A percentile compares a stretch with the other conserved stretches of the same genome.
Evolutionary conservation across 352 stramenopile genomes (phyloP).

Genomic region (Pythium scleroteichum): DNA sequence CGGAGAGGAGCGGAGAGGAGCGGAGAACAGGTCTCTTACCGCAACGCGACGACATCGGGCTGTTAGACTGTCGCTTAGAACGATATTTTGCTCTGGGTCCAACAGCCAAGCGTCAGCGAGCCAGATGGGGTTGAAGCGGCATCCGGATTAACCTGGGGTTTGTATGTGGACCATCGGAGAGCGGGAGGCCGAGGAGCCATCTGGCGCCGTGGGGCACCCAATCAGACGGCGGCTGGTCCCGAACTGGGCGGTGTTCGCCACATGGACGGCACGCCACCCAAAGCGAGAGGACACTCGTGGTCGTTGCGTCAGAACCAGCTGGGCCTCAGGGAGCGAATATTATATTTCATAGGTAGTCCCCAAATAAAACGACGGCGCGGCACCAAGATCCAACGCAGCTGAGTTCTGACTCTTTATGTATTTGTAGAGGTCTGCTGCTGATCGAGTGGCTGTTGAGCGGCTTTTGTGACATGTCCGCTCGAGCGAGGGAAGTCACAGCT

Average conservation of each 20-base stretch:
- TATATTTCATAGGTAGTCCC: too few species aligned
- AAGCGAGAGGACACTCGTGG: too few species aligned
- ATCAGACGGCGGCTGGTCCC: too few species aligned
- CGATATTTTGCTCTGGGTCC: neutral
- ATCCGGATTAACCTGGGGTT: neutral
- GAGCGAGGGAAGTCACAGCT: neutral
- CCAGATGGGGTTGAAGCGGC: constrained; percentile 4
- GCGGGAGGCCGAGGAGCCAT: constrained; percentile 2
- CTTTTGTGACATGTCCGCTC: neutral
- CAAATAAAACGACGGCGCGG: too few species aligned
- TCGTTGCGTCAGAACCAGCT: too few species aligned
- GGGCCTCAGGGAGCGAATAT: too few species aligned
- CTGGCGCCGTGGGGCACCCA: constrained; percentile 14
- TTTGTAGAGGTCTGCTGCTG: neutral
- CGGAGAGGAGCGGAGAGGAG: neutral
- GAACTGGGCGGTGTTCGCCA: neutral
- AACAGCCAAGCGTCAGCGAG: neutral
- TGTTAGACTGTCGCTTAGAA: neutral
- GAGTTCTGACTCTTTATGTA: constrained; percentile 6
- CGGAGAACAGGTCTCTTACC: neutral
- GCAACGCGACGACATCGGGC: neutral
- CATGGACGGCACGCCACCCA: too few species aligned
- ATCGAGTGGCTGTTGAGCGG: neutral
- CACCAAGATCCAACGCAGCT: neutral
- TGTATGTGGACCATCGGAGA: neutral